Conservation (phyloP, 192 early-diverging fungal genomes). For the Coemansia sp. region DNA sequence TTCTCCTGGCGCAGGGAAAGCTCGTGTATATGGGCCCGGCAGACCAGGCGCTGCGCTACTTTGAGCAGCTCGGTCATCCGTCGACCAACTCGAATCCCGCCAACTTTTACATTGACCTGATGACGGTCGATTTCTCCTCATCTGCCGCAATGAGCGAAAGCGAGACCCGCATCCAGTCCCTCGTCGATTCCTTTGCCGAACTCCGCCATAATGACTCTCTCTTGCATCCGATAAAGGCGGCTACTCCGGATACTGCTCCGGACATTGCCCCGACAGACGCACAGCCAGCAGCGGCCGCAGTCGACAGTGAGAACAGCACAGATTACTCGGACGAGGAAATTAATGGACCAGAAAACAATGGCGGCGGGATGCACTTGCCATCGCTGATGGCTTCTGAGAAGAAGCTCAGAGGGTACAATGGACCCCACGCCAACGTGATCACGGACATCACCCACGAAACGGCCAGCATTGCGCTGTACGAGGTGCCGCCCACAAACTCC, state of each 20-base stretch:
- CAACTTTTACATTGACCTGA: constrained; percentile 65
- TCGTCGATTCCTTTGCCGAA: constrained; percentile 25
- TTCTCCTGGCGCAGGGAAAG: constrained; percentile 65
- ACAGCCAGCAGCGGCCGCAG: too few relatives aligned
- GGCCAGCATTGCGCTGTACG: constrained; percentile 17
- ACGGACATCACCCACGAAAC: constrained; percentile 35
- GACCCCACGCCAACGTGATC: constrained; percentile 1
- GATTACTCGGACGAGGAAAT: too few relatives aligned
- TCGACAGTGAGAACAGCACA: too few relatives aligned
- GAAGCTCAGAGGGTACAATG: background rate
- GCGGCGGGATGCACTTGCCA: too few relatives aligned
- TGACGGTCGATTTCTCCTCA: constrained; percentile 50
- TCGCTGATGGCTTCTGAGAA: too few relatives aligned
- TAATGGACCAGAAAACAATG: too few relatives aligned
- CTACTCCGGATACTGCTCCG: background rate
- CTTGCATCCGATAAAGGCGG: background rate
- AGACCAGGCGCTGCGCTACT: constrained; percentile 38
- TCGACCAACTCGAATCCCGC: constrained; percentile 65
- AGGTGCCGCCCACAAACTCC: constrained; percentile 34
- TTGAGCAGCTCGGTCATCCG: constrained; percentile 55
- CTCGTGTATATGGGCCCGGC: constrained; percentile 60
- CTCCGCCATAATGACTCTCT: background rate
- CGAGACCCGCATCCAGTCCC: constrained; percentile 33
- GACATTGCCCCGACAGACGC: background rate
- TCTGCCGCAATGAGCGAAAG: constrained; percentile 31